A percentile compares a stretch with the other conserved stretches of the same genome.
phyloP scores from a whole-genome alignment of 345 rosid species.

The Eutrema yunnanense region DNA sequence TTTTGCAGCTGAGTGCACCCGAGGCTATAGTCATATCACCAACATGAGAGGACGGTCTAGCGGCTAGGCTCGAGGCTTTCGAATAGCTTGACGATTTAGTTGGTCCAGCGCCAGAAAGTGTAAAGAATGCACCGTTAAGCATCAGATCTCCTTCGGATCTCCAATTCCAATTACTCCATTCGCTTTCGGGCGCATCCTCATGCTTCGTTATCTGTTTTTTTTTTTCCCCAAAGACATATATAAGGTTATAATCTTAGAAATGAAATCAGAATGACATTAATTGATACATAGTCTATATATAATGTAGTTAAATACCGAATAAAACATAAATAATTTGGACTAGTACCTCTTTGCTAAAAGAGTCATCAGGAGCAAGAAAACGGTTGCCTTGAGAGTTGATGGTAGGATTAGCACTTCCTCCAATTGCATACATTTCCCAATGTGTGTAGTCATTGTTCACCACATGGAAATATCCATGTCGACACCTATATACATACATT shows the following conservation, averaged over 20 bases:
- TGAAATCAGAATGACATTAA: neutral
- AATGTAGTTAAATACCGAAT: neutral
- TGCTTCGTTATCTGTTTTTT: constrained; percentile 64
- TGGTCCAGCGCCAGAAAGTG: constrained; percentile 46
- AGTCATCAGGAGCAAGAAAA: constrained; percentile 51
- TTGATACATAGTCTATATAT: neutral
- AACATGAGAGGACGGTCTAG: constrained; percentile 66
- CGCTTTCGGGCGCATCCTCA: constrained; percentile 61
- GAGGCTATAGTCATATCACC: constrained; percentile 49
- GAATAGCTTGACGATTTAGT: constrained; percentile 69
- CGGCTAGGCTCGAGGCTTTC: constrained; percentile 69
- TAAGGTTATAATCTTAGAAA: neutral
- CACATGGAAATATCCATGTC: constrained; percentile 86
- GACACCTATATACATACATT: constrained; percentile 37
- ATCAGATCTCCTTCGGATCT: constrained; percentile 66
- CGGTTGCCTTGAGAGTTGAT: constrained; percentile 87
- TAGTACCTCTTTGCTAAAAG: constrained; percentile 65
- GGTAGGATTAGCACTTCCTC: constrained; percentile 79
- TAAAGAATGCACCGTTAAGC: constrained; percentile 74
- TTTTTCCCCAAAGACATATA: neutral
- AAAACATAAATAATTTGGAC: neutral
- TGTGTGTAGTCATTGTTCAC: constrained; percentile 90
- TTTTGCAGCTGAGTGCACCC: constrained; percentile 60
- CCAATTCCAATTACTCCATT: constrained; percentile 81
- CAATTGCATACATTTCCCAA: constrained; percentile 91